Evolutionary conservation across 2,329 filamentous ascomycete genomes (phyloP).

Genomic region (Metarhizium robertsii): DNA sequence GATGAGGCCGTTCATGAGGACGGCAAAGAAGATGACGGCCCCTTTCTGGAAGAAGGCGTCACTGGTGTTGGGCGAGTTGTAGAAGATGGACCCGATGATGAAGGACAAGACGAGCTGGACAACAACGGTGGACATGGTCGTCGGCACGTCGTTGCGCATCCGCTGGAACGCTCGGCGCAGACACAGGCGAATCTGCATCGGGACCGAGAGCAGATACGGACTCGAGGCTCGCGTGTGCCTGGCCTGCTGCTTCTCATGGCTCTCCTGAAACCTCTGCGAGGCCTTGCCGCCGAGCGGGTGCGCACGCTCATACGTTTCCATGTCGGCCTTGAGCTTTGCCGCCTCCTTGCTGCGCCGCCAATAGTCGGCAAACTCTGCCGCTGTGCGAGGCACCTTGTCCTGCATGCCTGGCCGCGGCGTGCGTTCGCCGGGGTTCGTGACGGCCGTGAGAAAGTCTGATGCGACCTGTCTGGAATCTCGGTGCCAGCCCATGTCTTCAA

Average conservation of each 20-base stretch:
- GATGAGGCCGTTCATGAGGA: too few species aligned
- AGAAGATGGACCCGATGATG: background rate
- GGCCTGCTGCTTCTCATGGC: too few species aligned
- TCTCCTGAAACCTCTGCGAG: too few species aligned
- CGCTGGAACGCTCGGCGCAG: background rate
- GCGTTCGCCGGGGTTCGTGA: too few species aligned
- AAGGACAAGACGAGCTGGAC: background rate
- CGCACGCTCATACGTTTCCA: background rate
- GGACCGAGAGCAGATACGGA: background rate
- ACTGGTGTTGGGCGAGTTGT: background rate
- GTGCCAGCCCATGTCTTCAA: too few species aligned
- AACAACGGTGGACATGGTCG: background rate
- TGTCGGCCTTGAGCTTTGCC: background rate
- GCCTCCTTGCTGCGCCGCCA: background rate
- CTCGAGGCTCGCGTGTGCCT: too few species aligned
- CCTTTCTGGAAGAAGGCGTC: constrained; percentile 23
- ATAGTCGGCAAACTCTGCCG: background rate
- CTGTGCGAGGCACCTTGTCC: background rate
- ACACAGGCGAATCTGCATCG: background rate
- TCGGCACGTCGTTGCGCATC: background rate
- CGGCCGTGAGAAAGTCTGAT: too few species aligned
- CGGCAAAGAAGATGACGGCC: constrained; percentile 18
- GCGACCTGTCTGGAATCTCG: too few species aligned
- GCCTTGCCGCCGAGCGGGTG: too few species aligned
- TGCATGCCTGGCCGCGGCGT: too few species aligned